A percentile compares a stretch with the other conserved stretches of the same genome.
These are phyloP conservation scores for Penicillium paneum DNA, from an alignment of 2,329 filamentous ascomycete species.

Conservation along the genomic window DNA sequence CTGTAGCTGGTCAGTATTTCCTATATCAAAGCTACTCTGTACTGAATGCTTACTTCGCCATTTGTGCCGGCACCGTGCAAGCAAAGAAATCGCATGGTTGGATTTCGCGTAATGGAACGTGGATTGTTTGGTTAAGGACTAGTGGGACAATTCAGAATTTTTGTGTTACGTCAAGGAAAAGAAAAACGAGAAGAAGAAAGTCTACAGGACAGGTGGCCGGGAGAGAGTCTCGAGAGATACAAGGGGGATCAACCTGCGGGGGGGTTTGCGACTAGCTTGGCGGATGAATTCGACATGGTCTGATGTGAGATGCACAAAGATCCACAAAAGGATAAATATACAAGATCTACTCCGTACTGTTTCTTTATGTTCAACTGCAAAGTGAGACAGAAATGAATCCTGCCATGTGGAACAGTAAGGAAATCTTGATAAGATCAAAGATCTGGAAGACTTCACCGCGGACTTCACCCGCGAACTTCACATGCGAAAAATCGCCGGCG, in stretches of 20 bases:
- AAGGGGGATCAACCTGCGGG: neutral
- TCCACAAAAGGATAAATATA: neutral
- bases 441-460: no score
- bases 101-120: no score
- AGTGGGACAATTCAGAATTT: neutral
- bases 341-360: neutral
- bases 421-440: neutral
- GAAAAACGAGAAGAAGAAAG: neutral
- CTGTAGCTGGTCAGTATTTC: slow-evolving; percentile 12
- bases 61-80: slow-evolving; percentile 33
- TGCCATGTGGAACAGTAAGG: neutral
- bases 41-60: slow-evolving; percentile 26
- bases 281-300: neutral
- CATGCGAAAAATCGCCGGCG: neutral
- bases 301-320: neutral
- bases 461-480: no score
- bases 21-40: neutral
- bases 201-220: neutral
- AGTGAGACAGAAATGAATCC: neutral
- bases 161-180: neutral
- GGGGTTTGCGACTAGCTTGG: neutral
- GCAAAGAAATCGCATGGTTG: slow-evolving; percentile 34
- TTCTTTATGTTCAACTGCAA: no score
- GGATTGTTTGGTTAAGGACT: neutral
- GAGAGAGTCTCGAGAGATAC: neutral